Evolutionary conservation across 1,284 basidiomycete species (phyloP).

Genomic region (Termitomyces sp.): DNA sequence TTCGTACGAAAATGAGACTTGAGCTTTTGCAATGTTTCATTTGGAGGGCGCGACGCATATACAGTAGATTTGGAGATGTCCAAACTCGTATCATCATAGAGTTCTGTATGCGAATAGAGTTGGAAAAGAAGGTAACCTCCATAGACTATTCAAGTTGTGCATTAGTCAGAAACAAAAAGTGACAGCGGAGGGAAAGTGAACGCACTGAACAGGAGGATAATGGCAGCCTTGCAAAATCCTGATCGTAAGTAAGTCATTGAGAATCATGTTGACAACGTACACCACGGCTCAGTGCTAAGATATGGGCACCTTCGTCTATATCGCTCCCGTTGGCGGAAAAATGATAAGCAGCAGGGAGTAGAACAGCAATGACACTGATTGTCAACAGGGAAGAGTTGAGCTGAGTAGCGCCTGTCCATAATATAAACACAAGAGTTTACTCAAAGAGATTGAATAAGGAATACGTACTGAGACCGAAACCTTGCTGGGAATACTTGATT

Average conservation of each 20-base stretch:
- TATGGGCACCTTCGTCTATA: constrained; percentile 35
- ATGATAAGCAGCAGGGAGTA: constrained; percentile 71
- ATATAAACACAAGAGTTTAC: neutral
- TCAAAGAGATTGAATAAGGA: neutral
- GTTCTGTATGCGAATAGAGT: constrained; percentile 74
- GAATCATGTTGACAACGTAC: constrained; percentile 36
- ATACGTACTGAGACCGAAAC: constrained; percentile 56
- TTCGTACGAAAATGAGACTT: neutral
- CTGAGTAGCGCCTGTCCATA: constrained; percentile 55
- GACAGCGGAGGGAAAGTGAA: constrained; percentile 1
- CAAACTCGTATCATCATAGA: constrained; percentile 55
- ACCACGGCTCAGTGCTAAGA: constrained; percentile 75
- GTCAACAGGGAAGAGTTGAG: constrained; percentile 78
- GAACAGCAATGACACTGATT: constrained; percentile 74
- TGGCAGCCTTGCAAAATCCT: constrained; percentile 46
- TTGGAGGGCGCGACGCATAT: constrained; percentile 24
- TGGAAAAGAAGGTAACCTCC: constrained; percentile 77
- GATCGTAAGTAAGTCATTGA: neutral
- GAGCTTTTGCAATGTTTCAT: constrained; percentile 10
- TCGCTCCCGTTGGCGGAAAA: constrained; percentile 29
- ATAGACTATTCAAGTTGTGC: constrained; percentile 46
- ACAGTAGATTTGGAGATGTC: constrained; percentile 36
- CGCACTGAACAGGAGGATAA: constrained; percentile 77
- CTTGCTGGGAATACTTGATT: constrained; percentile 64
- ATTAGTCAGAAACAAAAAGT: constrained; percentile 5